Conservation (phyloP, 2,329 filamentous ascomycete species). For the Aspergillus persii region DNA sequence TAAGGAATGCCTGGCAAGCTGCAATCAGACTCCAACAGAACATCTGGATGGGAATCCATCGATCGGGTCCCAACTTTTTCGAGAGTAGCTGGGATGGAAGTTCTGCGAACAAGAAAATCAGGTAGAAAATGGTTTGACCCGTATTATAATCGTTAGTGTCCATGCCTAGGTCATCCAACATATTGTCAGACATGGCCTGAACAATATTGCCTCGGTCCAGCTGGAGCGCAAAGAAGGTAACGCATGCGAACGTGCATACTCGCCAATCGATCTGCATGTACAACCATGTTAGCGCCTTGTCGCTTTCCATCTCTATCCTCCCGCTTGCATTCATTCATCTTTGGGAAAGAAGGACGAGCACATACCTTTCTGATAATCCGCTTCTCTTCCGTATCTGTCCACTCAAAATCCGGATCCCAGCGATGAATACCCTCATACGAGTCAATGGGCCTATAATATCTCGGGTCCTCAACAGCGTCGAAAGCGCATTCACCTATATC, state of each 20-base stretch:
- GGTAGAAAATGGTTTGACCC: slow-evolving; percentile 41
- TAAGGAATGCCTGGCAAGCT: slow-evolving; percentile 50
- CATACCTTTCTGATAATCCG: slow-evolving; percentile 38
- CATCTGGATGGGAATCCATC: slow-evolving; percentile 62
- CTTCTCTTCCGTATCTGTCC: slow-evolving; percentile 46
- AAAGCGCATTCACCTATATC: slow-evolving; percentile 29
- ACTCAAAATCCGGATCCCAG: slow-evolving; percentile 48
- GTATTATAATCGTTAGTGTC: slow-evolving; percentile 47
- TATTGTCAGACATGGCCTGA: slow-evolving; percentile 62
- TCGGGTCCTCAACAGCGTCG: slow-evolving; percentile 34
- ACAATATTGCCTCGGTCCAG: slow-evolving; percentile 62
- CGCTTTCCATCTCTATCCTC: neutral
- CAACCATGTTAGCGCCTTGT: neutral
- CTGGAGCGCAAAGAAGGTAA: slow-evolving; percentile 65
- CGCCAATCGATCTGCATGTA: slow-evolving; percentile 46
- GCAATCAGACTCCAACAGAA: slow-evolving; percentile 56
- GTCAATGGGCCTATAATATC: slow-evolving; percentile 39
- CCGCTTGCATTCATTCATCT: neutral
- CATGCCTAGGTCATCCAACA: slow-evolving; percentile 53
- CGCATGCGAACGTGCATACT: slow-evolving; percentile 46
- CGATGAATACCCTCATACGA: slow-evolving; percentile 49
- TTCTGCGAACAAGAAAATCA: slow-evolving; percentile 48
- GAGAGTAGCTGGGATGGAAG: slow-evolving; percentile 61
- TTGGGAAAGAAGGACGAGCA: neutral
- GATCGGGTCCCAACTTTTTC: slow-evolving; percentile 58